Percentiles rank a stretch among this genome's conserved stretches.
phyloP scores from a whole-genome alignment of 441 rosid genomes.

The Aquilaria agallochum region DNA sequence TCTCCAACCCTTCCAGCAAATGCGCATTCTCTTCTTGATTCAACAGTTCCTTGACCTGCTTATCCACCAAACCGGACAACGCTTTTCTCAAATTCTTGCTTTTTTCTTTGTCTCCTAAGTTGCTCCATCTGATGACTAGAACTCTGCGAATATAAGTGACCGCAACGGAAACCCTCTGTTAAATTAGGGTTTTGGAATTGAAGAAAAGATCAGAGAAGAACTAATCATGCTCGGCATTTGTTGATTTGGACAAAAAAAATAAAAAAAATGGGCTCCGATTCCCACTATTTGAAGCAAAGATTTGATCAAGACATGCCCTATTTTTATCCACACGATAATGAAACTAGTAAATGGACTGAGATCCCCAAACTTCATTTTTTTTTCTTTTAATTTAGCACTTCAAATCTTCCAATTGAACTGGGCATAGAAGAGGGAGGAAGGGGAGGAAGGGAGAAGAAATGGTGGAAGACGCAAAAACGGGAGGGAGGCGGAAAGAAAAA shows the following conservation, averaged over 20 bases:
- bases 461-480: too few species aligned
- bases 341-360: too few species aligned
- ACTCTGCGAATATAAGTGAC: slow-evolving; percentile 18
- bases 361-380: too few species aligned
- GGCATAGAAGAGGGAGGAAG: too few species aligned
- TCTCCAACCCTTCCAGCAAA: slow-evolving; percentile 73
- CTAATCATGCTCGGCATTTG: slow-evolving; percentile 18
- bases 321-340: too few species aligned
- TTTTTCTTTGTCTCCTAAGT: slow-evolving; percentile 24
- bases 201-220: slow-evolving; percentile 17
- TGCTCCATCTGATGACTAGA: slow-evolving; percentile 32
- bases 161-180: slow-evolving; percentile 8
- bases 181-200: slow-evolving; percentile 10
- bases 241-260: too few species aligned
- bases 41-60: slow-evolving; percentile 66
- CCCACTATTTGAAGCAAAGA: slow-evolving; percentile 9
- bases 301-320: not conserved
- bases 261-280: too few species aligned
- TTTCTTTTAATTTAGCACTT: too few species aligned
- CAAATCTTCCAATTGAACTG: too few species aligned
- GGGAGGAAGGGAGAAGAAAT: too few species aligned
- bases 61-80: slow-evolving; percentile 57
- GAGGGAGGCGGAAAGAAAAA: too few species aligned
- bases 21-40: slow-evolving; percentile 64
- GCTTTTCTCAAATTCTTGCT: slow-evolving; percentile 49